Evolutionary conservation across 2,329 filamentous ascomycete genomes (phyloP), one percentile per base, ranked within the genome.

Genomic region (Aureobasidium sp.): DNA sequence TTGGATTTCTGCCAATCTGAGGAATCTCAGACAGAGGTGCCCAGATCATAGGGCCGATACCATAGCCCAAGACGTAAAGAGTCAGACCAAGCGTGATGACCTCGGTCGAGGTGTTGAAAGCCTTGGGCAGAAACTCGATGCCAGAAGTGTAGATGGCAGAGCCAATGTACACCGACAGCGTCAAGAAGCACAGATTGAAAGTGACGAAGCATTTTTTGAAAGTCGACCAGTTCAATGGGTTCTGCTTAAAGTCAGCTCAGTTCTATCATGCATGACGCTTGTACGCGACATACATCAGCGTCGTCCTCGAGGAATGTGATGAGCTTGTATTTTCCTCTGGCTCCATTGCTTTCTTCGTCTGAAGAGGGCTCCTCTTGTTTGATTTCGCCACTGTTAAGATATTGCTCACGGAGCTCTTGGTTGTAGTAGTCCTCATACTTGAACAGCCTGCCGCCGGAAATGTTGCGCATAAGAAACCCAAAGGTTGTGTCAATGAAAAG

Each of bases 111-210:
- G 77, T 71, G 2, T 68, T 68, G 56, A 79, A 79, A 3, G 64
- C 63, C 7, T 66, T 56, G 56, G 68, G 66, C 14, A 79, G 63
- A 8, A 63, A 63, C 3, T 59, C 37, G 3, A 70, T 67, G 22
- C 75, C 73, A 0, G 76, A 69, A 0, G 72, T 71, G 59, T 79
- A 79, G 27, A 80, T 77, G 0, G 75, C 68, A 3, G 72, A 74
- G 7, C 74, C 75, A 27, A 74, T 71, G 61, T 79, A 80, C 39
- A 79, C 71, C 3, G 70, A 68, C 29, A 75, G 73, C 0, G 75
- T 79, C 53, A 76, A 66, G 6, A 78, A 57, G 50, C 71, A 75
- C 56, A 79, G 72, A 11, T 74, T 61, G 39, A 70, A 69, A 0
- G 72, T 75, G 12, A 76, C 70, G 55, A 71, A 70, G 39, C 64